These are phyloP conservation scores for Luzula sylvatica DNA, from an alignment of 176 grass and related monocot genomes.

Conservation along the genomic window DNA sequence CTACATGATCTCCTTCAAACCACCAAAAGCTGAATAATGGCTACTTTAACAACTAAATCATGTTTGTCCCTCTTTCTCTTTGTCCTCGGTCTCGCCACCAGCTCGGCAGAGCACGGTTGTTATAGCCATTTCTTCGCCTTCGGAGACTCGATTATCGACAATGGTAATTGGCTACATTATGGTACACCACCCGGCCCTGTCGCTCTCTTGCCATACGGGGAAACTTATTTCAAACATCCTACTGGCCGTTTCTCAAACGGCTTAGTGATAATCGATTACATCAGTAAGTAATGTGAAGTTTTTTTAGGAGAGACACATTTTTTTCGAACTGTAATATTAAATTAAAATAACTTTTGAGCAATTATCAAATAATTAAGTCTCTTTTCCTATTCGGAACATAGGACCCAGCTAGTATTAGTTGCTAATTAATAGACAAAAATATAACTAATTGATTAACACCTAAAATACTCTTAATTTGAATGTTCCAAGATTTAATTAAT, in stretches of 20 bases:
- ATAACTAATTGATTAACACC: too few relatives aligned
- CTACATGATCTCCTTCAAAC: neutral
- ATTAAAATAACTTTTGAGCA: too few relatives aligned
- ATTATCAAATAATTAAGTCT: too few relatives aligned
- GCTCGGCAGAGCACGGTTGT: constrained; percentile 10
- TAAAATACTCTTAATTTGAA: too few relatives aligned
- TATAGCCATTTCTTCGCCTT: constrained; percentile 51
- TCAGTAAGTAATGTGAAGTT: constrained; percentile 17
- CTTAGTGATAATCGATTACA: constrained; percentile 53
- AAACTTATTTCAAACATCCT: constrained; percentile 69
- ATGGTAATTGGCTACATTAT: constrained; percentile 57
- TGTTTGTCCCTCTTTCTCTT: neutral
- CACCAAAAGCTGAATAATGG: neutral
- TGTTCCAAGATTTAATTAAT: too few relatives aligned
- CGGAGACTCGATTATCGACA: constrained; percentile 67
- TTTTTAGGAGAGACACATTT: too few relatives aligned
- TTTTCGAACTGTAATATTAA: too few relatives aligned
- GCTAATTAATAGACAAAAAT: too few relatives aligned
- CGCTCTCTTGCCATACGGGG: constrained; percentile 37
- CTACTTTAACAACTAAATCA: neutral
- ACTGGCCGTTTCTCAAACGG: constrained; percentile 71
- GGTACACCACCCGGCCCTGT: constrained; percentile 21
- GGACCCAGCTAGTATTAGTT: too few relatives aligned
- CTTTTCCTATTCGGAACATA: too few relatives aligned
- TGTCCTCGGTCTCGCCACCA: neutral